Percentiles rank a stretch among this genome's conserved stretches.
Conservation (phyloP, 2,329 filamentous ascomycete species). For the Lasiodiplodia citricola region DNA sequence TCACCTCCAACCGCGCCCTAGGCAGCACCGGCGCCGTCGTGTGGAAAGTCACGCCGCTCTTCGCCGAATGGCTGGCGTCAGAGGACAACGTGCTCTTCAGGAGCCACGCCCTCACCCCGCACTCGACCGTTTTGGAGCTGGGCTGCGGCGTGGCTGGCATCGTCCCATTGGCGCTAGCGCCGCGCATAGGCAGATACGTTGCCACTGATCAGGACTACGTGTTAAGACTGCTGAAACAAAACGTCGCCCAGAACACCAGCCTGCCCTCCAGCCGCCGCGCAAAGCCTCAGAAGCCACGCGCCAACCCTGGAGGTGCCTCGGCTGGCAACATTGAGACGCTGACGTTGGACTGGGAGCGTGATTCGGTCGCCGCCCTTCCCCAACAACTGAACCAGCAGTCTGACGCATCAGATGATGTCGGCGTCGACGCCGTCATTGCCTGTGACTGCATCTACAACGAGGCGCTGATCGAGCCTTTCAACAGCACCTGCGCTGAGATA, state of each 20-base stretch:
- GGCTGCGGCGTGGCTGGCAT: slow-evolving; percentile 88
- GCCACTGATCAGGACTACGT: slow-evolving; percentile 92
- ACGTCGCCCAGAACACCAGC: slow-evolving; percentile 62
- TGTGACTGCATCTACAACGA: slow-evolving; percentile 98
- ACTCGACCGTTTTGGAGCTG: slow-evolving; percentile 75
- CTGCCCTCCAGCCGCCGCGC: background rate
- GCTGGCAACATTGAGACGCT: slow-evolving; percentile 22
- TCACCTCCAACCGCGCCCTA: slow-evolving; percentile 75
- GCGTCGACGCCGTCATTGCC: slow-evolving; percentile 76
- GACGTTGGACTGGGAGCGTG: slow-evolving; percentile 75
- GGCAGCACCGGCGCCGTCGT: slow-evolving; percentile 85
- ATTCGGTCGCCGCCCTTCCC: slow-evolving; percentile 52
- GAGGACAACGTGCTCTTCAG: slow-evolving; percentile 67
- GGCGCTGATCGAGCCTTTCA: slow-evolving; percentile 77
- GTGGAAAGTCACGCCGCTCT: slow-evolving; percentile 86
- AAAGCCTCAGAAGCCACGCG: slow-evolving; percentile 15
- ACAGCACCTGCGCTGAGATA: slow-evolving; percentile 78
- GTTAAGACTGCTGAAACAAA: slow-evolving; percentile 74
- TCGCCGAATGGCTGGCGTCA: slow-evolving; percentile 79
- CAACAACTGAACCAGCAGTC: slow-evolving; percentile 55
- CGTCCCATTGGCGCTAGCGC: slow-evolving; percentile 71
- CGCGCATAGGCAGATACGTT: slow-evolving; percentile 68
- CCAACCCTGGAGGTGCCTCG: slow-evolving; percentile 3
- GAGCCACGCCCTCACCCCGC: slow-evolving; percentile 55
- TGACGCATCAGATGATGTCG: slow-evolving; percentile 38